Base-by-base conservation (phyloP, 2,329 filamentous ascomycete genomes). In the Alternaria dauci region DNA sequence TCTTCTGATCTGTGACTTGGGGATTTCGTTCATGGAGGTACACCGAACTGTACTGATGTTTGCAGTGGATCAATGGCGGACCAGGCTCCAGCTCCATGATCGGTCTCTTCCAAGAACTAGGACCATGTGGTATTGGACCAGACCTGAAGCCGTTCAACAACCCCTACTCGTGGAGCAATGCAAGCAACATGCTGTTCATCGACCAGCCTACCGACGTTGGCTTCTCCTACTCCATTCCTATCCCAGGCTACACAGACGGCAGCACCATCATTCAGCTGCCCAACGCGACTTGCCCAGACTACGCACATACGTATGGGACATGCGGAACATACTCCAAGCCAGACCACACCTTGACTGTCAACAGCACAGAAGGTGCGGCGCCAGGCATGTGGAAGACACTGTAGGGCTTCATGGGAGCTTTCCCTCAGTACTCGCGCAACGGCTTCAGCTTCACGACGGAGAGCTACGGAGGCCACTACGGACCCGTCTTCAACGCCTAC, bases 111-210 rank as follows among this genome's bases (percentile, higher is more conserved):
- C 81, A 81, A 62, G 85, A 84, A 71, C 78, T 84, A 43, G 82
- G 82, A 14, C 86, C 86, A 8, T 89, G 87, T 69, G 73, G 74
- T 9, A 78, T 88, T 30, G 83, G 84, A 9, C 67, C 69, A 4
- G 72, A 81, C 59, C 68, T 78, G 43, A 75, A 78, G 42, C 83
- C 86, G 38, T 83, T 82, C 46, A 85, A 86, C 70, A 90, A 90
- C 65, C 85, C 86, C 0, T 87, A 85, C 77, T 86, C 86, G 1
- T 90, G 87, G 85, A 88, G 86, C 61, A 86, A 87, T 66, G 82
- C 85, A 25, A 85, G 84, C 63, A 90, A 90, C 65, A 86, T 91
- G 83, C 84, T 92, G 16, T 91, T 89, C 76, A 86, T 92, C 66
- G 89, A 92, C 67, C 86, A 91, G 73, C 90, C 87, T 8, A 84